Conservation (phyloP, 2,329 filamentous ascomycete genomes). For the Chaetoscypha palmicola region DNA sequence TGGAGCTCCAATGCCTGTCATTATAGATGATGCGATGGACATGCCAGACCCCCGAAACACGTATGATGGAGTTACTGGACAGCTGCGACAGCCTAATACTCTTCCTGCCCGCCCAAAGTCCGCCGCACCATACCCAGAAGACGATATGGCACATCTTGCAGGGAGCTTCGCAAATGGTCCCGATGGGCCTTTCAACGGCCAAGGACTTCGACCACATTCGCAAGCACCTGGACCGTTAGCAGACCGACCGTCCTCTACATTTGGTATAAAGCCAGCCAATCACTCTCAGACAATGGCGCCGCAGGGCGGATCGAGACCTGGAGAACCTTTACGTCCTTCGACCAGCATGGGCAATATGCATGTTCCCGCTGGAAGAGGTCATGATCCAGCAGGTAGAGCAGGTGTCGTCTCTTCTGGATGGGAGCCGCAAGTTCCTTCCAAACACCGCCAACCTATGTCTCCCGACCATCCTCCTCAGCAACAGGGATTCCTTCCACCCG, state of each 20-base stretch:
- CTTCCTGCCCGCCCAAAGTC: slow-evolving; percentile 21
- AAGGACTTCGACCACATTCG: slow-evolving; percentile 42
- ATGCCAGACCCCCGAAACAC: slow-evolving; percentile 25
- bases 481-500: slow-evolving; percentile 14
- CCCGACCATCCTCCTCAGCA: slow-evolving; percentile 17
- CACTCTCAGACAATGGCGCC: slow-evolving; percentile 18
- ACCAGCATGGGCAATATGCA: slow-evolving; percentile 43
- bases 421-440: slow-evolving; percentile 37
- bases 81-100: slow-evolving; percentile 3
- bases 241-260: slow-evolving; percentile 37
- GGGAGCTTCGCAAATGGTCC: slow-evolving; percentile 19
- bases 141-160: slow-evolving; percentile 46
- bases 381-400: slow-evolving; percentile 13
- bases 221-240: slow-evolving; percentile 37
- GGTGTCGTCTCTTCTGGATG: slow-evolving; percentile 38
- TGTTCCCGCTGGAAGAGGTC: slow-evolving; percentile 32
- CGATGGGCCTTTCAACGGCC: slow-evolving; percentile 20
- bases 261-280: slow-evolving; percentile 42
- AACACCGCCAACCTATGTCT: slow-evolving; percentile 38
- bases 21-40: slow-evolving; percentile 23
- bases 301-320: slow-evolving; percentile 7
- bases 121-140: slow-evolving; percentile 63
- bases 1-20: slow-evolving; percentile 24
- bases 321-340: slow-evolving; percentile 33
- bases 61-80: slow-evolving; percentile 8